phyloP scores from a whole-genome alignment of 805 yeast species.

The Debaryomyces castellii region DNA sequence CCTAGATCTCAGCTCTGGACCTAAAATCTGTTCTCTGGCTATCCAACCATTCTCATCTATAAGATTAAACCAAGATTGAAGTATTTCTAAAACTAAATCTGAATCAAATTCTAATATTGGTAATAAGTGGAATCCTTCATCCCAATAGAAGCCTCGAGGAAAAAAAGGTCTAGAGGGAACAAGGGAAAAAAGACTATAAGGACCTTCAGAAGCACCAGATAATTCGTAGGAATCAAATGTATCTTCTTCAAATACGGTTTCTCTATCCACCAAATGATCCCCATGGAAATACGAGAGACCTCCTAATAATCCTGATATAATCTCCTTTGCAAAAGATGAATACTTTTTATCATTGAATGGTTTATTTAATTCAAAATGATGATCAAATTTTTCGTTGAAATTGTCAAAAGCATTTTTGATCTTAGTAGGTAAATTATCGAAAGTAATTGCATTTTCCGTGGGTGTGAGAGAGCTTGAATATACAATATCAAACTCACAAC shows the following conservation, averaged over 20 bases:
- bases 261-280: conserved; percentile 75
- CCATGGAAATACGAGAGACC: conserved; percentile 91
- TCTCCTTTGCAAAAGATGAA: conserved; percentile 66
- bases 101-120: conserved; percentile 82
- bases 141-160: conserved; percentile 98
- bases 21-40: conserved; percentile 91
- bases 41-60: conserved; percentile 96
- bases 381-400: conserved; percentile 54
- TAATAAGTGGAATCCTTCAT: conserved; percentile 91
- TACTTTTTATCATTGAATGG: conserved; percentile 53
- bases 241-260: conserved; percentile 65
- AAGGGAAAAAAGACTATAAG: conserved; percentile 71
- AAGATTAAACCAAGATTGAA: conserved; percentile 82
- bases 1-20: conserved; percentile 82
- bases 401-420: conserved; percentile 29
- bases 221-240: conserved; percentile 56
- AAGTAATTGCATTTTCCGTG: conserved; percentile 33
- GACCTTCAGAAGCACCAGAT: conserved; percentile 68
- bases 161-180: conserved; percentile 93
- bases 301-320: conserved; percentile 81
- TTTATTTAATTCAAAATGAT: conserved; percentile 47
- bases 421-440: conserved; percentile 33
- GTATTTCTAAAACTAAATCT: conserved; percentile 74
- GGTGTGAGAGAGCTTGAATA: conserved; percentile 51
- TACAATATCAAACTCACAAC: conserved; percentile 70